Evolutionary conservation across 352 stramenopile species (phyloP).

Genomic region (Pythium utonaiense): DNA sequence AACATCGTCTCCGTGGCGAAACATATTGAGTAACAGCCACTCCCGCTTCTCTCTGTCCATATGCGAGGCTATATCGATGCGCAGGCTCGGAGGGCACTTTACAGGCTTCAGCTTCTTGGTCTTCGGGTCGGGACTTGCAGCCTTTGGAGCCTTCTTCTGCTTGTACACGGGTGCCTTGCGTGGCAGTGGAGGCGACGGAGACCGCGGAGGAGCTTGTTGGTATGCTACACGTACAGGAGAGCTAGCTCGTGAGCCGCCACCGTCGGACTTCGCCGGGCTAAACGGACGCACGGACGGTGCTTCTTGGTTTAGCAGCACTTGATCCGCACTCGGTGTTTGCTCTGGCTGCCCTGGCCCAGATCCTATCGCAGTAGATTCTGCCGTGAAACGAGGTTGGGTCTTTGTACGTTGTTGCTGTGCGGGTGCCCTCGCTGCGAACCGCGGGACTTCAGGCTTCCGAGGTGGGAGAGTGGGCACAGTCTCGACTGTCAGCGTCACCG

Average conservation of each 20-base stretch:
- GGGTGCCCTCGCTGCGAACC: slow-evolving; percentile 11
- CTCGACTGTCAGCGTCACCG: background rate
- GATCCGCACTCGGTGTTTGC: background rate
- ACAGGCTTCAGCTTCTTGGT: slow-evolving; percentile 44
- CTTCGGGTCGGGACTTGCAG: background rate
- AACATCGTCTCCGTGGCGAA: slow-evolving; percentile 58
- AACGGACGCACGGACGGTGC: background rate
- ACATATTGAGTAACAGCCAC: slow-evolving; percentile 81
- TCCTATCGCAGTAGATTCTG: background rate
- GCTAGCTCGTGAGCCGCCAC: background rate
- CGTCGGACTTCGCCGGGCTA: background rate
- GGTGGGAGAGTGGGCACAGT: background rate
- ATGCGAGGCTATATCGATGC: slow-evolving; percentile 38
- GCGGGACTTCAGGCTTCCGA: slow-evolving; percentile 2
- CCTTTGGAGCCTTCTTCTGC: slow-evolving; percentile 31
- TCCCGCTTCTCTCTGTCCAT: slow-evolving; percentile 69
- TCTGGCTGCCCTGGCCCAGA: background rate
- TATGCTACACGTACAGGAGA: background rate
- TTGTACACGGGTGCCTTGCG: slow-evolving; percentile 46
- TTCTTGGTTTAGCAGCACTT: background rate
- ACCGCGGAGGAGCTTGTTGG: background rate
- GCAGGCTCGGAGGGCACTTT: slow-evolving; percentile 45
- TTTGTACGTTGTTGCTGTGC: background rate
- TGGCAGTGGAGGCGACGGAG: slow-evolving; percentile 18
- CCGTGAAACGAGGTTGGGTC: background rate